Base-by-base conservation (phyloP, 176 grass and related monocot genomes). In the Rhynchospora breviuscula region DNA sequence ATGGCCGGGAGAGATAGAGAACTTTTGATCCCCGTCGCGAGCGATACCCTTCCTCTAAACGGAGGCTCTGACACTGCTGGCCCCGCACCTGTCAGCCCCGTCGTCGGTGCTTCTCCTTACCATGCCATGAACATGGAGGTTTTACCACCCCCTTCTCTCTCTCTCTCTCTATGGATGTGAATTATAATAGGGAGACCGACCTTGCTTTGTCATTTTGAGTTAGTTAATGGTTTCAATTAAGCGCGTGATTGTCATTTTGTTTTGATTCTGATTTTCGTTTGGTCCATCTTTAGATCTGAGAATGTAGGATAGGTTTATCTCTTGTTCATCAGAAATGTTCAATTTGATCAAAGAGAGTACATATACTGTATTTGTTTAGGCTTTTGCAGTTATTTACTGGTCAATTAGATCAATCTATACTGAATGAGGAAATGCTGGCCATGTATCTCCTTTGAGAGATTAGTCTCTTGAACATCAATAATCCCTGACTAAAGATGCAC, bases 51-150 rank as follows among this genome's bases (percentile, higher is more conserved):
- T 3, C 33, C 49, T 5, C 59, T 81, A 17, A 63, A 63, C 18
- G 59, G 79, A 81, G 33, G 8, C 33, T 63, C 35, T 49, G 52
- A 60, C 40, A 46, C 47, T 22, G 33, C 6, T 17, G 79, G 10
- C 7, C 59, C 79, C 35, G 15, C 59, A 8, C n/a, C 79, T 45
- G 11, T 17, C 79, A 63, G 57, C n/a, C 56, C 79, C 19, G 58
- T 56, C 59, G 63, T 81, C 13, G 40, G 26, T 81, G 58, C 57
- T 33, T 58, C 79, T 81, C 60, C 59, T 81, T 63, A 22, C 10
- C 79, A 81, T 62, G 51, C 40, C 79, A 81, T 81, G 79, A 46
- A 59, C 40, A 64, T 81, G 58, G 59, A 81, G 79, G 79, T 81
- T 35, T 23, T 29, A 29, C 26, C 26, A 10, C 8, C 17, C 60